Conservation (phyloP, 2,329 filamentous ascomycete species). For the Ustulina deusta region DNA sequence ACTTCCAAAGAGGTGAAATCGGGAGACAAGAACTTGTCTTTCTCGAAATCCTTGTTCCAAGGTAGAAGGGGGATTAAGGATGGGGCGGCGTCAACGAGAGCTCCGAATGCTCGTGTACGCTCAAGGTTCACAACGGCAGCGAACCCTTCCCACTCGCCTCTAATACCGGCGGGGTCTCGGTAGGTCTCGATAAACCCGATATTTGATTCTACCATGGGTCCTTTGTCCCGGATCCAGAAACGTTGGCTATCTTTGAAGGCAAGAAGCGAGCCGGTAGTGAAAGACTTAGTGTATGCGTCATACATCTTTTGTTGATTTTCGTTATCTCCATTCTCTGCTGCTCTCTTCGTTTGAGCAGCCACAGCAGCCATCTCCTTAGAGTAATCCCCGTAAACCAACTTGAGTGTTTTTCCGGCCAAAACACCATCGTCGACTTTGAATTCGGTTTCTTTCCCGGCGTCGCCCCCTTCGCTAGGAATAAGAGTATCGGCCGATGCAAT, state of each 20-base stretch:
- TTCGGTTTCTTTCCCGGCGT: constrained; percentile 74
- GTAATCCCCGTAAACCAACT: constrained; percentile 81
- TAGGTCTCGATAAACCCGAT: constrained; percentile 90
- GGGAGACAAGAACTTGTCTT: constrained; percentile 93
- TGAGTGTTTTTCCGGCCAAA: constrained; percentile 75
- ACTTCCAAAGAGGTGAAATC: constrained; percentile 97
- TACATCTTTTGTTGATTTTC: constrained; percentile 72
- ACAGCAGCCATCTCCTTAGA: constrained; percentile 77
- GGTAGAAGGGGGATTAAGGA: constrained; percentile 88
- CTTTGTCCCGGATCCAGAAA: constrained; percentile 85
- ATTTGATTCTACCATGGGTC: constrained; percentile 82
- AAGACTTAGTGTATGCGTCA: constrained; percentile 77
- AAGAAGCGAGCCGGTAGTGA: constrained; percentile 78
- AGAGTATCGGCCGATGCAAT: constrained; percentile 76
- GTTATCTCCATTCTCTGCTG: constrained; percentile 76
- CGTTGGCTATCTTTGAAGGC: constrained; percentile 85
- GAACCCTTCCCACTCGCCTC: constrained; percentile 89
- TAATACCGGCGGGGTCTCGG: constrained; percentile 81
- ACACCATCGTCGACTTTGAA: constrained; percentile 70
- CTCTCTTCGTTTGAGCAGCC: constrained; percentile 74
- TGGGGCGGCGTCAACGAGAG: constrained; percentile 84
- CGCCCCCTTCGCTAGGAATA: constrained; percentile 72
- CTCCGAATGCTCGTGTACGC: constrained; percentile 86
- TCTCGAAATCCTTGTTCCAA: constrained; percentile 91
- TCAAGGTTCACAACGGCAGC: constrained; percentile 89